Base-by-base conservation (phyloP, 306 rosid genomes). In the Cucurbita argyrosperma region DNA sequence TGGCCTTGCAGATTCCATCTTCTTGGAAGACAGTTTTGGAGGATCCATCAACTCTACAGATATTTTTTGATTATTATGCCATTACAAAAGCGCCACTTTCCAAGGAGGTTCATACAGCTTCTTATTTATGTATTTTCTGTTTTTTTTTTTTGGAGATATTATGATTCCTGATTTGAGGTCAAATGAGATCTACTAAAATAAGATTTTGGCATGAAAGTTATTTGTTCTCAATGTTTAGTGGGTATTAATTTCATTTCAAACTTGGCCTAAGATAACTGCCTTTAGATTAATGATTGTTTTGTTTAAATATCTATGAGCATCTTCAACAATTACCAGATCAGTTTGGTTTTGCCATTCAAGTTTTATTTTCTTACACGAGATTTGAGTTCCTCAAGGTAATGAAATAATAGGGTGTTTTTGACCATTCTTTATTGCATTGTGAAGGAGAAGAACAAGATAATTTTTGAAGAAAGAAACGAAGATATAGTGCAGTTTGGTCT, bases 11-110 rank as follows among this genome's bases (percentile, higher is more conserved):
- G 99, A 91, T 94, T 72, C 99, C 99, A 45, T 80, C 99, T 49
- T 83, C 96, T 78, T 94, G 99, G 99, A 89, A 88, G 84, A 74
- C 96, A 39, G 89, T 88, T 78, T 82, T 94, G 87, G 99, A 94
- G 83, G 99, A 94, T 76, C 87, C 99, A 82, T 82, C 95, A 58
- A 91, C 99, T 0, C 86, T 94, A 40, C 95, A 94, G 81, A 84
- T 88, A 76, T 94, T 86, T 84, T 94, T 94, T 79, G 99, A 94
- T 83, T 91, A 89, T 88, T 94, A 94, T 78, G 86, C 90, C 81
- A 80, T 89, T 82, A 80, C 97, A 35, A 85, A 88, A 83, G 79
- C 99, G 42, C 99, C 99, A 77, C 92, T 91, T 85, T 94, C 99
- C 30, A 94, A 94, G 82, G 99, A 94, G 99, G 99, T 94, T 43